phyloP scores from a whole-genome alignment of 108 stramenopile species.

The Nitzschia sp. region DNA sequence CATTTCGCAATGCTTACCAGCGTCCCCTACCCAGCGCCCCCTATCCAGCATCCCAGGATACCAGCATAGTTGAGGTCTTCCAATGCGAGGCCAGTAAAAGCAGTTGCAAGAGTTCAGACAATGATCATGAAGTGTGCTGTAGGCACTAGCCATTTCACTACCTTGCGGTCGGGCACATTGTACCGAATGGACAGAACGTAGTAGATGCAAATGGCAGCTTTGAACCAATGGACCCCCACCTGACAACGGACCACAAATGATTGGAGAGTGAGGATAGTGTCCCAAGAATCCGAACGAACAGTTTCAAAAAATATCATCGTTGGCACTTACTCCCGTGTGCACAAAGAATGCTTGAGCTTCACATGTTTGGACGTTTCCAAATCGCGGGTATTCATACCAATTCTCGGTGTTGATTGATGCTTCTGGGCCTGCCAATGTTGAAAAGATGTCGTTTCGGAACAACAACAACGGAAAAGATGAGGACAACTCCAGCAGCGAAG shows the following conservation, averaged over 20 bases:
- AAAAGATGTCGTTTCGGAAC: no score
- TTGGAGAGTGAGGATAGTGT: no score
- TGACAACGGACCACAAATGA: not conserved
- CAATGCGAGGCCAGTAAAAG: not conserved
- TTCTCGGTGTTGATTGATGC: no score
- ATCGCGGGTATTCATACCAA: no score
- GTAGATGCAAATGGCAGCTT: not conserved
- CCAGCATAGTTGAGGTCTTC: not conserved
- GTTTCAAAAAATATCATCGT: not conserved
- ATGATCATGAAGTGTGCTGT: not conserved
- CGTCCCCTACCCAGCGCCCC: not conserved
- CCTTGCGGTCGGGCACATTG: not conserved
- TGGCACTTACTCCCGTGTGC: not conserved
- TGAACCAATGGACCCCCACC: not conserved
- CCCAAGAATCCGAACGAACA: no score
- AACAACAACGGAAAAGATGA: no score
- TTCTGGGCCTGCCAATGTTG: no score
- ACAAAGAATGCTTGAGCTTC: not conserved
- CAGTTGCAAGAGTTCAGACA: not conserved
- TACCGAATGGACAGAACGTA: not conserved
- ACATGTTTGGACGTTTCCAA: not conserved
- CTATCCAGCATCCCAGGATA: not conserved
- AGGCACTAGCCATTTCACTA: not conserved
- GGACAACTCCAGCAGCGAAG: no score
- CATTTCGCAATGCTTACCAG: not conserved